Evolutionary conservation across 2,329 filamentous ascomycete species (phyloP).

Genomic region (Sclerotiophoma versabilis): DNA sequence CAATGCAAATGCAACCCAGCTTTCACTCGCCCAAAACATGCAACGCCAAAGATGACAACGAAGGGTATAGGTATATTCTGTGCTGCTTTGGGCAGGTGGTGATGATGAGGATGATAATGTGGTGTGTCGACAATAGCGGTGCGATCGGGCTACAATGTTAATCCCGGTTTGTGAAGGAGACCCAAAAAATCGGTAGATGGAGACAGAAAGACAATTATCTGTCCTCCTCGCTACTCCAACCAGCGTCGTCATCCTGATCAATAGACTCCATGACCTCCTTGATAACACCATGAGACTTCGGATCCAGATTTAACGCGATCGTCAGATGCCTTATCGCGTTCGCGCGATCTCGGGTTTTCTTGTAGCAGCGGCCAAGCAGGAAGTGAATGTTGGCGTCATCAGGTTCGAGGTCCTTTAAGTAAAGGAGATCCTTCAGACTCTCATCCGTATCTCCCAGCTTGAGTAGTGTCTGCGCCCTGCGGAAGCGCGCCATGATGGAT

Average conservation of each 20-base stretch:
- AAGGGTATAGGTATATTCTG: constrained; percentile 7
- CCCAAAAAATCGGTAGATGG: too few species aligned
- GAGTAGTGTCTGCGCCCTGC: constrained; percentile 88
- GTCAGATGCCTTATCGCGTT: constrained; percentile 93
- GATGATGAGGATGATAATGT: constrained; percentile 3
- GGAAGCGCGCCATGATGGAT: constrained; percentile 85
- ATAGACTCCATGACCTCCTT: constrained; percentile 96
- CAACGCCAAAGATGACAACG: constrained; percentile 7
- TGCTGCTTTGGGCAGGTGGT: background rate
- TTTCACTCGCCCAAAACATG: constrained; percentile 8
- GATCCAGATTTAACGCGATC: constrained; percentile 92
- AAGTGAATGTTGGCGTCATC: constrained; percentile 98
- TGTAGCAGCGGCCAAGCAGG: constrained; percentile 79
- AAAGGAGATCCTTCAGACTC: constrained; percentile 81
- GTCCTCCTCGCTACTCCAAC: constrained; percentile 46
- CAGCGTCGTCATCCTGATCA: constrained; percentile 71
- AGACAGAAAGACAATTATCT: constrained; percentile 6
- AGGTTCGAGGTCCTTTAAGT: constrained; percentile 89
- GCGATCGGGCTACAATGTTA: background rate
- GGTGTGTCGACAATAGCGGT: background rate
- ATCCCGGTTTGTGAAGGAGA: background rate
- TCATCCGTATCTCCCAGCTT: constrained; percentile 72
- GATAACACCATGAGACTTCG: constrained; percentile 93
- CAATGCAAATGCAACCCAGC: constrained; percentile 10
- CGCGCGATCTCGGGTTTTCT: constrained; percentile 65